Evolutionary conservation across 1,284 basidiomycete species (phyloP).

Genomic region (Tetrapyrgos nigripes): DNA sequence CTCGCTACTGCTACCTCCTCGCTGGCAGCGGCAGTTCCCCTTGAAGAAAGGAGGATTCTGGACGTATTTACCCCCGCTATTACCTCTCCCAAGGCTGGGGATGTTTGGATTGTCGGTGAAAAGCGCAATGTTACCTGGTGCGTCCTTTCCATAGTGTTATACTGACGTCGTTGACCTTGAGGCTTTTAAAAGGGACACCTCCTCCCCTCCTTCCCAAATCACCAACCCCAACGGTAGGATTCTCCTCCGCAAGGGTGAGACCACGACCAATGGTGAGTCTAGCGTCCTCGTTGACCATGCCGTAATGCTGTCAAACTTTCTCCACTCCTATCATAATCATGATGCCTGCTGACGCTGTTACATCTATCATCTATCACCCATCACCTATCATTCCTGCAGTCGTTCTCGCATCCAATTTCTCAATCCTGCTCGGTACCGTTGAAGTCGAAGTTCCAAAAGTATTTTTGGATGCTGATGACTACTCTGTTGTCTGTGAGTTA

Average conservation of each 20-base stretch:
- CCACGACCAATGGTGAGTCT: constrained; percentile 38
- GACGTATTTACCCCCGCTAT: constrained; percentile 57
- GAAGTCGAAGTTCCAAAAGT: constrained; percentile 47
- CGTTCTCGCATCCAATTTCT: constrained; percentile 46
- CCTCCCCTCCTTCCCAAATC: constrained; percentile 46
- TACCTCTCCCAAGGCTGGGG: constrained; percentile 39
- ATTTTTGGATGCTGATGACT: constrained; percentile 34
- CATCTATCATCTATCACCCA: no score
- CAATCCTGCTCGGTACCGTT: constrained; percentile 43
- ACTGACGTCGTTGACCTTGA: neutral
- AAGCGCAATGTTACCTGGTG: constrained; percentile 54
- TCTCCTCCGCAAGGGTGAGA: constrained; percentile 42
- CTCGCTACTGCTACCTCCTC: no score
- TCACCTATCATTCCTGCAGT: no score
- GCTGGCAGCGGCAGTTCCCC: no score
- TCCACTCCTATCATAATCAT: neutral
- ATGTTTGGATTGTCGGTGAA: constrained; percentile 49
- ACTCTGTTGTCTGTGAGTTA: constrained; percentile 49
- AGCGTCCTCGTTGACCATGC: no score
- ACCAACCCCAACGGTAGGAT: constrained; percentile 52
- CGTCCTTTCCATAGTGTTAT: constrained; percentile 15
- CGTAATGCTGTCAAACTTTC: no score
- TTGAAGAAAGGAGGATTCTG: no score
- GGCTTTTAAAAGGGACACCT: constrained; percentile 41
- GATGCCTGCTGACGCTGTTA: constrained; percentile 16